Evolutionary conservation across 1,284 basidiomycete genomes (phyloP).

Genomic region (Volvariella surrecta): DNA sequence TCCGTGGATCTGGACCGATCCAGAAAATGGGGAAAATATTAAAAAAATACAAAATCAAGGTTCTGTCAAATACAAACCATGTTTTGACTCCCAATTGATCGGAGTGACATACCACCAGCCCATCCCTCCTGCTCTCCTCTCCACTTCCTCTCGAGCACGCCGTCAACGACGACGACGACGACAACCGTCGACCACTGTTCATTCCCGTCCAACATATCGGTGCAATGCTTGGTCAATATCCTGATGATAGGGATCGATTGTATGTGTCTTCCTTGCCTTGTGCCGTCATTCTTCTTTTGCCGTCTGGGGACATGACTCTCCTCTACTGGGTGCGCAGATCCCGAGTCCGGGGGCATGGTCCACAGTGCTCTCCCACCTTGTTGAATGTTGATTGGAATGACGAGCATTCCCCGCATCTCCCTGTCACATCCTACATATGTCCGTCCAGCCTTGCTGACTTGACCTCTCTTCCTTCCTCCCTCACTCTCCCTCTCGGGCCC

Average conservation of each 20-base stretch:
- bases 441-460: slow-evolving; percentile 3
- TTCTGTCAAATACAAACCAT: neutral
- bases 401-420: slow-evolving; percentile 16
- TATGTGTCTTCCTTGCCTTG: slow-evolving; percentile 18
- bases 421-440: slow-evolving; percentile 16
- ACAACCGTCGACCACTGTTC: neutral
- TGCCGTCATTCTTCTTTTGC: slow-evolving; percentile 4
- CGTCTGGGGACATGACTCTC: neutral
- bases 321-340: neutral
- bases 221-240: slow-evolving; percentile 18
- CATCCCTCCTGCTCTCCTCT: slow-evolving; percentile 3
- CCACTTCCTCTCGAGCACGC: slow-evolving; percentile 2
- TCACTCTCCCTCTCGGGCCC: slow-evolving; percentile 2
- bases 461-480: slow-evolving; percentile 3
- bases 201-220: slow-evolving; percentile 3
- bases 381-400: too few species aligned
- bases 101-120: slow-evolving; percentile 2
- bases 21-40: neutral
- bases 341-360: too few species aligned
- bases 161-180: slow-evolving; percentile 5
- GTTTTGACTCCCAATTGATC: neutral
- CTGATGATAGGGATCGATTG: slow-evolving; percentile 28
- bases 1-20: neutral
- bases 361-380: too few species aligned
- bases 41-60: neutral